Conservation (phyloP, 1,139 yeast genomes). For the Scheffersomyces parashehatae region DNA sequence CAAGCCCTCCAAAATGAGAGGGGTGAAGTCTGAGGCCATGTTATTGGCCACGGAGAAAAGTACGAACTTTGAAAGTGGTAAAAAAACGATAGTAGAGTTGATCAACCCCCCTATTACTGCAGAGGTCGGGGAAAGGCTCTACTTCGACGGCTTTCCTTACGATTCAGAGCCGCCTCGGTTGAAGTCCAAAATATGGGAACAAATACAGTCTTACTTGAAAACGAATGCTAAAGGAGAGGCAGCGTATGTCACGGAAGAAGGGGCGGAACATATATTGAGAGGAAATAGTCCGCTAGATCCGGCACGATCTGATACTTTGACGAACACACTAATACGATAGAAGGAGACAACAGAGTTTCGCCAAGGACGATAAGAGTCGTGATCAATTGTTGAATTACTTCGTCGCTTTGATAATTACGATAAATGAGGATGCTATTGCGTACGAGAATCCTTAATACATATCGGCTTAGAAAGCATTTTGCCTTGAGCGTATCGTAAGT, state of each 20-base stretch:
- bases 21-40: constrained; percentile 68
- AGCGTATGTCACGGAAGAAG: constrained; percentile 15
- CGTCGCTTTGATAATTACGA: too few species aligned
- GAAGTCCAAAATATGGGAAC: constrained; percentile 37
- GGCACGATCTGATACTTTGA: neutral
- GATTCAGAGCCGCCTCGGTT: constrained; percentile 24
- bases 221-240: constrained; percentile 29
- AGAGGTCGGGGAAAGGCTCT: constrained; percentile 29
- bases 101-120: constrained; percentile 23
- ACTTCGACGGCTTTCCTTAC: constrained; percentile 23
- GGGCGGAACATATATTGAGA: constrained; percentile 6
- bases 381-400: too few species aligned
- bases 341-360: neutral
- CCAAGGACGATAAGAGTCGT: too few species aligned
- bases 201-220: constrained; percentile 25
- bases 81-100: constrained; percentile 19
- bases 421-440: too few species aligned
- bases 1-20: constrained; percentile 92
- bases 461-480: too few species aligned
- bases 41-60: constrained; percentile 47
- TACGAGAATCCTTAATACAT: too few species aligned
- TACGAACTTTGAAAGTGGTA: constrained; percentile 2
- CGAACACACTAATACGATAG: neutral
- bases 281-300: constrained; percentile 1
- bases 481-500: too few species aligned